These are phyloP conservation scores for Candida buenavistaensis DNA, from an alignment of 1,139 yeast species.

Conservation along the genomic window DNA sequence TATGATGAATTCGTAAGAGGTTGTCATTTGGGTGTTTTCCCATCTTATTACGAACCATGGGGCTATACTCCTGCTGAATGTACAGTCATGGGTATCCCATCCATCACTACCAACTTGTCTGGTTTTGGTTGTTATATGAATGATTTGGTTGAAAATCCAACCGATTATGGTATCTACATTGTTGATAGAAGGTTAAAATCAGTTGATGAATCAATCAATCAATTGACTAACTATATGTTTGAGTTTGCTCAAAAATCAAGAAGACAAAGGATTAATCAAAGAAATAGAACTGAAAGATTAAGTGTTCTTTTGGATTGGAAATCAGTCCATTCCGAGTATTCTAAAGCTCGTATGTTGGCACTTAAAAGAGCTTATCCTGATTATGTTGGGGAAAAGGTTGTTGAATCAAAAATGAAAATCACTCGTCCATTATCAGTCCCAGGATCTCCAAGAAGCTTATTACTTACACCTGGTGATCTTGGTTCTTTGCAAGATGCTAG, in stretches of 20 bases:
- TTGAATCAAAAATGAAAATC: constrained; percentile 63
- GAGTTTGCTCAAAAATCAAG: constrained; percentile 86
- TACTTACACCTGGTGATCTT: constrained; percentile 96
- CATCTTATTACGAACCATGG: constrained; percentile 99
- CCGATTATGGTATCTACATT: constrained; percentile 95
- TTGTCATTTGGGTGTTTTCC: constrained; percentile 97
- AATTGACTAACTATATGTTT: constrained; percentile 85
- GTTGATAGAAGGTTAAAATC: constrained; percentile 94
- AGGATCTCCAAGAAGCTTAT: constrained; percentile 75
- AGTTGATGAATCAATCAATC: constrained; percentile 92
- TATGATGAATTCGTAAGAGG: constrained; percentile 98
- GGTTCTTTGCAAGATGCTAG: constrained; percentile 90
- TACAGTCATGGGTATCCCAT: constrained; percentile 99
- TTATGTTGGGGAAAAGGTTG: constrained; percentile 69
- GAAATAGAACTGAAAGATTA: constrained; percentile 93
- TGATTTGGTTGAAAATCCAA: constrained; percentile 90
- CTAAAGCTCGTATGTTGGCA: constrained; percentile 91
- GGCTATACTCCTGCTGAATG: constrained; percentile 99
- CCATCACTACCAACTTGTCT: constrained; percentile 94
- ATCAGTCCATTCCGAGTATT: constrained; percentile 95
- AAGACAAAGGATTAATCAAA: constrained; percentile 96
- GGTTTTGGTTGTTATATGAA: constrained; percentile 99
- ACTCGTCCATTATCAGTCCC: constrained; percentile 94
- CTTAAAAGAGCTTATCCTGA: constrained; percentile 93
- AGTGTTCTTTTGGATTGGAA: constrained; percentile 95